Base-by-base conservation (phyloP, 2,329 filamentous ascomycete genomes). In the Sclerotinia trifoliorum region DNA sequence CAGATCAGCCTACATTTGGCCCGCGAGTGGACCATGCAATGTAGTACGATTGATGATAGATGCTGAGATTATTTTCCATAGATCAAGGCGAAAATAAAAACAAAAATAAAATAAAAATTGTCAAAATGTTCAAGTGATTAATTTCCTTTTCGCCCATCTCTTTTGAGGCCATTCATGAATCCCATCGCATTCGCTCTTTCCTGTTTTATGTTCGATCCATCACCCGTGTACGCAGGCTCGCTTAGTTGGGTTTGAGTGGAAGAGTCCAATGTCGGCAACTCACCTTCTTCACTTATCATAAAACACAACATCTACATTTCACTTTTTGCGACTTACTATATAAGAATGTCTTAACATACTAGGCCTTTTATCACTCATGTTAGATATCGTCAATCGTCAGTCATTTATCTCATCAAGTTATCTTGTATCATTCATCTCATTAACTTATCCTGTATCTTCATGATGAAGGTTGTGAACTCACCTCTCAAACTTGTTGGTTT, bases 51-150 rank as follows among this genome's bases (percentile, higher is more conserved):
- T 67, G 66, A 66, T 70, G 71, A 73, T 70, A 65, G 72, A 71
- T 67, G 66, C 70, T 70, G 66, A 66, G 65, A 71, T 68, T 61
- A 73, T 71, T 73, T 67, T 73, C 35, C 68, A 71, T 76, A 75
- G 72, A 75, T 66, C 71, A 71, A 71, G 72, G 67, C 65, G 71
- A 71, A 71, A 71, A 73, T 70, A 56, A 67, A 69, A 74, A 57
- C 42, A 58, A 66, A 66, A 68, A 61, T 69, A 67, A 71, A 70
- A 55, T 67, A 71, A 75, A 74, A 74, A 68, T 65, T 13, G 32
- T 21, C 32, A 58, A 51, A 42, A 56, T 35, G 44, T 35, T 61
- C 24, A 2, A 26, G 60, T 63, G 60, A 63, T 26, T 11, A 11
- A 39, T 29, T 19, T 5, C 8, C 7, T 15, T 32, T 3, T 19